Evolutionary conservation across 768 basidiomycete genomes (phyloP), one percentile per base, ranked within the genome.

Genomic region (Termitomyces sp.): DNA sequence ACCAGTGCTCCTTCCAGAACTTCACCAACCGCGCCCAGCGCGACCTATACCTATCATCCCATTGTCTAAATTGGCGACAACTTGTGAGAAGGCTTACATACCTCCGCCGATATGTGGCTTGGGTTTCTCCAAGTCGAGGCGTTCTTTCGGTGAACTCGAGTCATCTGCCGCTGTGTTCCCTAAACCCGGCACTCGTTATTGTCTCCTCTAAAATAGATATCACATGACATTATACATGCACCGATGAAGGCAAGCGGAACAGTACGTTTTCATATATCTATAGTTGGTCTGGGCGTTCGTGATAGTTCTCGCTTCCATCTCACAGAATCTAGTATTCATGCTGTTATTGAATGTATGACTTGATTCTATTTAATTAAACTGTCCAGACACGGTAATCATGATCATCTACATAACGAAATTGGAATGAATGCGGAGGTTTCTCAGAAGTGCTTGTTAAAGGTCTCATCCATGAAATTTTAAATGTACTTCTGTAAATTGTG

Each of bases 21-120:
- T 80, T 33, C 76, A 76, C 68, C 79, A 80, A 63, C 79, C 79
- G 47, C 78, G 77, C 47, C 79, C 79, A 58, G 75, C 69, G 49
- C 75, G 78, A 56, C 72, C 68, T 48, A 79, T 80, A 66, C 76
- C 77, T 40, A 80, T 79, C 61, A 68, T 79, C 14, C 75, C 75
- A 41, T 71, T 80, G 32, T 75, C 75, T 36, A 66, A 74, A 62
- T 66, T 79, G 54, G 78, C 77, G 36, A 72, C 71, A 33, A 75
- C 74, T 44, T 75, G 74, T 63, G 77, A 77, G 28, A 70, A 68
- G 13, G 52, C 59, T 36, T 41, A 52, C 36, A 40, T 58, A 14
- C 53, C 62, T 20, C 55, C 54, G 12, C 23, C 30, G 7, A 47
- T 18, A 26, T 36, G 55, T 33, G 44, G 23, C n/a, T 14, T 46